Base-by-base conservation (phyloP, 352 stramenopile species). In the Pythium aphanidermatum region DNA sequence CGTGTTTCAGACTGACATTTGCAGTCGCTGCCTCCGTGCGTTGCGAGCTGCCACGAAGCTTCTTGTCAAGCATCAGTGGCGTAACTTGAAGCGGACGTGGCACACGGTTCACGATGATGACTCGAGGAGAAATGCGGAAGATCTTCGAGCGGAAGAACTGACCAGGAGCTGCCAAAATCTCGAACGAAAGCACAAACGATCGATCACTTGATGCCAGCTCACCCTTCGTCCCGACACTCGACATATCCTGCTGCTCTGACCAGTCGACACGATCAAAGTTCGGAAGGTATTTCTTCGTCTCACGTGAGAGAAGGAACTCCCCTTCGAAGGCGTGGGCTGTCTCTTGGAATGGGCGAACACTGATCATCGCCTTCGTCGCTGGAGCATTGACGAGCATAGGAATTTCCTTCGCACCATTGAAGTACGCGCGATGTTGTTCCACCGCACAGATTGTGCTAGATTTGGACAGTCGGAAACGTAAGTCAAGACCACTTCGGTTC, bases 61-160 rank as follows among this genome's bases (percentile, higher is more conserved):
- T 86, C 48, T 95, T 93, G 50, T 90, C 72, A n/a, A 95, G 28
- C 27, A 84, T 67, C 34, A 95, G 45, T 0, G 81, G 81, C 7
- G 73, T 86, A 23, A 92, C 52, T 37, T 95, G 74, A 19, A 95
- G 42, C 14, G 63, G 46, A 17, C 81, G 70, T 4, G 66, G 60
- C 1, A 92, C 72, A 27, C 61, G 60, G 34, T 83, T 93, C 30
- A 86, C 46, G 12, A 95, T 48, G 24, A 93, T 63, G 47, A 78
- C 92, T 5, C 83, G 74, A 11, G 83, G 83, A 13, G 79, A 83
- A 30, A 95, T 69, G 2, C 83, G 61, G 23, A 92, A 55, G 30
- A 95, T 84, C 60, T 91, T 92, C 8, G 83, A 85, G 5, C 78
- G 64, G 52, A 80, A 85, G 38, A 93, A 95, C 48, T 92, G 83